Conservation (phyloP, 2,329 filamentous ascomycete species). For the Fusarium sp. region DNA sequence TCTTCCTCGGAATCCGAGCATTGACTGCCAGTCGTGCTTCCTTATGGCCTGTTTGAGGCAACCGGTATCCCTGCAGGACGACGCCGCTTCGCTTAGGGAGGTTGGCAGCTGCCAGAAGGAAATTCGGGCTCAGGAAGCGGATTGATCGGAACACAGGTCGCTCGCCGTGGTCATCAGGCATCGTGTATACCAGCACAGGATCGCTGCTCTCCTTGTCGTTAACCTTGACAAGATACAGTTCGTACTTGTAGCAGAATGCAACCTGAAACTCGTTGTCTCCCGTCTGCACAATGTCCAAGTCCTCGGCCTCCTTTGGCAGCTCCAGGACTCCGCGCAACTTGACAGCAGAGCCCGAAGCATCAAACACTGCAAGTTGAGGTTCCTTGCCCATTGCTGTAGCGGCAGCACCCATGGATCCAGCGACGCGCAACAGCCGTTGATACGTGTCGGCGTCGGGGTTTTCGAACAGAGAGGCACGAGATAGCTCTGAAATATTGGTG, state of each 20-base stretch:
- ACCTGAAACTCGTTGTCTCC: conserved; percentile 77
- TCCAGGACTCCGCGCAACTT: conserved; percentile 66
- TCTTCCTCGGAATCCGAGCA: conserved; percentile 73
- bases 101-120: conserved; percentile 72
- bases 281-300: conserved; percentile 78
- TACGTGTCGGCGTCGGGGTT: conserved; percentile 68
- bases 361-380: conserved; percentile 86
- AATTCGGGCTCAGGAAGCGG: conserved; percentile 72
- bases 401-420: conserved; percentile 80
- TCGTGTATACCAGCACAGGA: conserved; percentile 70
- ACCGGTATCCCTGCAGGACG: conserved; percentile 70
- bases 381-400: conserved; percentile 84
- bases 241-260: conserved; percentile 83
- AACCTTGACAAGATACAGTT: conserved; percentile 79
- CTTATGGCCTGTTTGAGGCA: conserved; percentile 58
- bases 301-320: conserved; percentile 72
- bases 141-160: conserved; percentile 71
- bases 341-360: conserved; percentile 66
- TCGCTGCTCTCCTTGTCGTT: conserved; percentile 62
- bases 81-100: conserved; percentile 72
- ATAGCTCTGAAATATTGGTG: conserved; percentile 65
- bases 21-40: conserved; percentile 67
- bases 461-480: conserved; percentile 68
- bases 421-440: conserved; percentile 72
- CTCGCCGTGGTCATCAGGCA: conserved; percentile 63